A percentile compares a stretch with the other conserved stretches of the same genome.
Conservation (phyloP, 176 grass and related monocot species). For the Cenchrus americanus region DNA sequence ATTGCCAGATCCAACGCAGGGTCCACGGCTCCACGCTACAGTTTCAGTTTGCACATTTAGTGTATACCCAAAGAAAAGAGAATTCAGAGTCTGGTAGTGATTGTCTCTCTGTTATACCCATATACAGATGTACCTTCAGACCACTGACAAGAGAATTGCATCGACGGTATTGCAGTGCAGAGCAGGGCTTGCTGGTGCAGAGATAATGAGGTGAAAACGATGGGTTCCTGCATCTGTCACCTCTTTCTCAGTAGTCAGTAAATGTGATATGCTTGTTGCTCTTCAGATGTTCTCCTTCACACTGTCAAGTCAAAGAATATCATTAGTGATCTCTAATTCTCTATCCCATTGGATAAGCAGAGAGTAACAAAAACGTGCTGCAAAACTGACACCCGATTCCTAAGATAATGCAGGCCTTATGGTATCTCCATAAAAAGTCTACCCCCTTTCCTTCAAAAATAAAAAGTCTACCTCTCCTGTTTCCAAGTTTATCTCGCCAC, state of each 20-base stretch:
- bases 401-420: neutral
- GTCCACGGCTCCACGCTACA: constrained; percentile 8
- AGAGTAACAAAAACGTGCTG: constrained; percentile 13
- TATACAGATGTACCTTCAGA: neutral
- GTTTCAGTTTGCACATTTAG: neutral
- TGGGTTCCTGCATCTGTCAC: neutral
- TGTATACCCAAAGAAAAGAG: neutral
- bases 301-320: neutral
- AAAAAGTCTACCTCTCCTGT: constrained; percentile 8
- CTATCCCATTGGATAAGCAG: neutral
- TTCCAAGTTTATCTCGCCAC: neutral
- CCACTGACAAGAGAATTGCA: neutral
- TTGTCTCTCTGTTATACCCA: neutral
- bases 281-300: neutral
- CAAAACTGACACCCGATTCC: neutral
- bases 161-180: neutral
- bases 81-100: neutral
- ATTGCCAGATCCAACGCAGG: neutral
- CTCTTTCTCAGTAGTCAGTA: neutral
- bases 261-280: neutral
- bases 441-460: too few species aligned
- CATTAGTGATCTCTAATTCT: neutral
- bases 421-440: neutral
- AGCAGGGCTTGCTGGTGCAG: neutral
- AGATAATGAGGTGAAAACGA: constrained; percentile 13